Percentiles rank a stretch among this genome's conserved stretches.
phyloP scores from a whole-genome alignment of 23 red algal genomes.

The Gracilaria caudata region DNA sequence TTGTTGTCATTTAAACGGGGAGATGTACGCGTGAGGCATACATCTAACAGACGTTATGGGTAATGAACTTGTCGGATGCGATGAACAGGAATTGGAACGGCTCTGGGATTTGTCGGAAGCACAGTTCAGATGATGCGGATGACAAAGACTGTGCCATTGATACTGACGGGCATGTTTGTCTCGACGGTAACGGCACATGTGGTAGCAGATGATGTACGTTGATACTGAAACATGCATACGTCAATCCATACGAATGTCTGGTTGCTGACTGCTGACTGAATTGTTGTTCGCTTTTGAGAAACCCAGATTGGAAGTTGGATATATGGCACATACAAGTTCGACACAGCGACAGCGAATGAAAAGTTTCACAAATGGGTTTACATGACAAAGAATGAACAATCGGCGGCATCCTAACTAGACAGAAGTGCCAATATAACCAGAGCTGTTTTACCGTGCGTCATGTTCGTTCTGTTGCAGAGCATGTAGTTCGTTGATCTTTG shows the following conservation, averaged over 20 bases:
- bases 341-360: constrained; percentile 9
- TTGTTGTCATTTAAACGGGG: background rate
- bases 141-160: constrained; percentile 30
- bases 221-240: background rate
- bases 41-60: background rate
- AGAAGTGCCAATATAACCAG: background rate
- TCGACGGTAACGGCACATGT: constrained; percentile 10
- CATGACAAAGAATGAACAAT: constrained; percentile 10
- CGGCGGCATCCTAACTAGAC: background rate
- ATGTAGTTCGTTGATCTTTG: background rate
- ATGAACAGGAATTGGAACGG: constrained; percentile 10
- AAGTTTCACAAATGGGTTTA: constrained; percentile 43
- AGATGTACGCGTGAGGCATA: background rate
- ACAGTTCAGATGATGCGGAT: constrained; percentile 28
- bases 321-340: constrained; percentile 57
- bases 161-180: constrained; percentile 25
- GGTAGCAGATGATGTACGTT: constrained; percentile 44
- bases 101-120: constrained; percentile 28
- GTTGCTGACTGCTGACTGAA: background rate
- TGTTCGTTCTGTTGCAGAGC: background rate
- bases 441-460: background rate
- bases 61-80: background rate
- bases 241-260: background rate
- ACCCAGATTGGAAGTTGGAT: constrained; percentile 44
- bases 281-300: background rate